Evolutionary conservation across 176 grass and related monocot genomes (phyloP).

Genomic region (Aegilops bicornis): DNA sequence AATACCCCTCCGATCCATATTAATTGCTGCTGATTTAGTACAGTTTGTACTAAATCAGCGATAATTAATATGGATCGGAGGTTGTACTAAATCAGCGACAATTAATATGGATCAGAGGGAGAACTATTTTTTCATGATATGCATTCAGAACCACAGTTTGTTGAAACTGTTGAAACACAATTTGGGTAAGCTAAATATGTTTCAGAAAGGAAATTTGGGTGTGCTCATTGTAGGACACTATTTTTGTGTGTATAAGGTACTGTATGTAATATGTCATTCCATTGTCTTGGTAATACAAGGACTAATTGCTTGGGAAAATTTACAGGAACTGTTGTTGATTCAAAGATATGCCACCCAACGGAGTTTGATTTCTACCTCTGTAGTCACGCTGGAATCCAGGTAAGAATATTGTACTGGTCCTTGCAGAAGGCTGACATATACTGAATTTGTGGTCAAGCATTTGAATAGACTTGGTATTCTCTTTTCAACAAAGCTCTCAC

Average conservation of each 20-base stretch:
- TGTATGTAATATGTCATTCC: not conserved
- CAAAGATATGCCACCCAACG: constrained; percentile 93
- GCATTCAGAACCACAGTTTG: not conserved
- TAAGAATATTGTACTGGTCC: constrained; percentile 38
- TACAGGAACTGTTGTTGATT: constrained; percentile 96
- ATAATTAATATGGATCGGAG: no score
- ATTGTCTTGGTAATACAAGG: not conserved
- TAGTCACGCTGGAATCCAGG: constrained; percentile 99
- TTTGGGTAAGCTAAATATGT: not conserved
- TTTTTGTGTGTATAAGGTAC: not conserved
- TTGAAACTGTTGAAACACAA: not conserved
- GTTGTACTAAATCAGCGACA: no score
- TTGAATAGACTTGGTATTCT: constrained; percentile 21
- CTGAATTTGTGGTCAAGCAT: constrained; percentile 30
- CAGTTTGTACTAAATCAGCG: no score
- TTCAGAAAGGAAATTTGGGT: not conserved
- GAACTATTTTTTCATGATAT: not conserved
- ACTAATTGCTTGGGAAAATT: not conserved
- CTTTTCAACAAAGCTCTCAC: constrained; percentile 32
- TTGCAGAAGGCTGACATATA: constrained; percentile 21
- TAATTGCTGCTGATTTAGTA: no score
- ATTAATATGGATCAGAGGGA: no score
- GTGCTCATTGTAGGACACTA: not conserved
- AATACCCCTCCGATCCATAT: not conserved
- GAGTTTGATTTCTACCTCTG: constrained; percentile 99